phyloP scores from a whole-genome alignment of 176 grass and related monocot species.

The Otatea glauca region DNA sequence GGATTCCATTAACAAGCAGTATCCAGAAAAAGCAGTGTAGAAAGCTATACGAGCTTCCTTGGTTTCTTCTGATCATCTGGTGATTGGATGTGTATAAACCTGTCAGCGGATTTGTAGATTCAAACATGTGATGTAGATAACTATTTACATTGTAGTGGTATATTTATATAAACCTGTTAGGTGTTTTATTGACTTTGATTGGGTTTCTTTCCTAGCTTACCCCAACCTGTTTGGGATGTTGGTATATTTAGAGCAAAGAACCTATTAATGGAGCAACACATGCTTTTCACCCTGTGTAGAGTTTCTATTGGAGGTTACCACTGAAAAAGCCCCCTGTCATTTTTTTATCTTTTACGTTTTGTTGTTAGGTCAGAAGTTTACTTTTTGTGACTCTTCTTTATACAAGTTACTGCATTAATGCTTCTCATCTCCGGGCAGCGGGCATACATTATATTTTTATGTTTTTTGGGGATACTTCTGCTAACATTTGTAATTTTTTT shows the following conservation, averaged over 20 bases:
- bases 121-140: conserved; percentile 5
- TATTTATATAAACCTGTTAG: neutral
- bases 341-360: conserved; percentile 10
- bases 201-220: no score
- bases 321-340: conserved; percentile 12
- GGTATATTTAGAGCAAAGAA: conserved; percentile 18
- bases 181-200: no score
- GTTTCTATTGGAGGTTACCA: neutral
- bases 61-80: conserved; percentile 34
- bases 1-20: neutral
- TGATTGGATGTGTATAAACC: conserved; percentile 18
- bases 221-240: no score
- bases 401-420: conserved; percentile 12
- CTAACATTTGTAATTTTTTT: conserved; percentile 29
- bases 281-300: neutral
- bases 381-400: conserved; percentile 23
- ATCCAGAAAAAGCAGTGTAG: conserved; percentile 19
- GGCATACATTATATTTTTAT: conserved; percentile 34
- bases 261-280: neutral
- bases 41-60: conserved; percentile 16
- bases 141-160: conserved; percentile 2
- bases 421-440: conserved; percentile 19
- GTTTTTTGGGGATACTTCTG: neutral
- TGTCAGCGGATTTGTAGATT: conserved; percentile 17
- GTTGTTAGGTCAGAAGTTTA: conserved; percentile 8